Evolutionary conservation across 1,284 basidiomycete genomes (phyloP), one percentile per base, ranked within the genome.

Genomic region (Pseudozyma tsukubaensis): DNA sequence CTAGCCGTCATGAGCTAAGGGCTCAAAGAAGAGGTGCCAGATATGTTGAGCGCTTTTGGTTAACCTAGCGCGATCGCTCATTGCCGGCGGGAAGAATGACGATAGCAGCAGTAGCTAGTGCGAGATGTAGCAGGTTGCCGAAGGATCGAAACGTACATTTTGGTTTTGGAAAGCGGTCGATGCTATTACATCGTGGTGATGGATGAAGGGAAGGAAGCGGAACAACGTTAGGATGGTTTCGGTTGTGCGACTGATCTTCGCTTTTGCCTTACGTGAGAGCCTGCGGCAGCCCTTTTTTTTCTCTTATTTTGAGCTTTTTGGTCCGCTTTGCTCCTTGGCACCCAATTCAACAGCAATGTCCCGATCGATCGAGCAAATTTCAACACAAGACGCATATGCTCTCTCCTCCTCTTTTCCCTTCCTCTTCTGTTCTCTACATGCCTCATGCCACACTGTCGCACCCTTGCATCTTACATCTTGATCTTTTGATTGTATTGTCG

Each of bases 1-100:
- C 24, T 21, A 21, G 43, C 36, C 54, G 43, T 43, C 53, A n/a
- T 16, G 40, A 58, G 55, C 65, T 52, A 70, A 66, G 72, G 72
- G 72, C 72, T 75, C 72, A 68, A 68, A 68, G 72, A 75, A 75
- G 72, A 75, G 72, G 72, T 75, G 72, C 72, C 72, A 75, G 72
- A 75, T 75, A 59, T 40, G 29, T 74, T 63, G 63, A 71, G 72
- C 72, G 68, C 72, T 68, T 75, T 69, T 66, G 50, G 56, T n/a
- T 67, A 71, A 75, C 72, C 72, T 75, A 71, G 72, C 72, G 72
- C 72, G 72, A 67, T 75, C 72, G 62, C 67, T 75, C 72, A 75
- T 75, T 75, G 72, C 72, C 72, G 72, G 65, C 42, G 49, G 19
- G 2, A 34, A 24, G 35, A 11, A 43, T 13, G 21, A 39, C 10